These are phyloP conservation scores for Aspergillus sp. DNA, from an alignment of 2,329 filamentous ascomycete species.

Conservation along the genomic window DNA sequence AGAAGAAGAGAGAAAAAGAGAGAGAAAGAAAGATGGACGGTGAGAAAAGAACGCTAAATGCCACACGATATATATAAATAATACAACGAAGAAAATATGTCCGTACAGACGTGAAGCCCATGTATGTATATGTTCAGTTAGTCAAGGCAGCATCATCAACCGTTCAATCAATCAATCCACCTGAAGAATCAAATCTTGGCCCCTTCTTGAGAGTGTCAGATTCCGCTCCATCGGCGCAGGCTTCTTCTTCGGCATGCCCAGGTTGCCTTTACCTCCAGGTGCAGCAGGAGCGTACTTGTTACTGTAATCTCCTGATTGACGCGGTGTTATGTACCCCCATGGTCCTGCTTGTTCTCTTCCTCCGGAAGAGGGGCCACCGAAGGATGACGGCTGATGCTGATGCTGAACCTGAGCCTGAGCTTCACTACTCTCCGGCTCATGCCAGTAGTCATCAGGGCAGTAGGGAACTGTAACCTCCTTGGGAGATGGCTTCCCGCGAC, in stretches of 20 bases:
- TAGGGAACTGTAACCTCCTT: constrained; percentile 31
- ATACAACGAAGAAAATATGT: constrained; percentile 2
- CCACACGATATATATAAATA: neutral
- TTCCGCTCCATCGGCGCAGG: constrained; percentile 32
- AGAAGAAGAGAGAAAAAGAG: neutral
- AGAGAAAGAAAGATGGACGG: neutral
- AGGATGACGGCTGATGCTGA: neutral
- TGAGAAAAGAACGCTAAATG: constrained; percentile 8
- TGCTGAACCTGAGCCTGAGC: neutral
- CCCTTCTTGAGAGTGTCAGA: constrained; percentile 36
- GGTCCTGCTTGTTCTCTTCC: neutral
- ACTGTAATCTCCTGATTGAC: constrained; percentile 10
- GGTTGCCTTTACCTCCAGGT: neutral
- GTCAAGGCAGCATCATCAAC: neutral
- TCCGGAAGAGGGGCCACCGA: neutral
- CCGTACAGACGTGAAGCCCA: neutral
- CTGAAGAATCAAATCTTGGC: constrained; percentile 37
- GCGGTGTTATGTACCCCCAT: constrained; percentile 1
- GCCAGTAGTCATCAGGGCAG: constrained; percentile 37
- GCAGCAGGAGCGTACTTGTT: neutral
- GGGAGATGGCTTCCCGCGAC: constrained; percentile 33
- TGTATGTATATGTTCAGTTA: neutral
- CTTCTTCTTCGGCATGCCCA: constrained; percentile 28
- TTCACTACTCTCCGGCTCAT: constrained; percentile 21
- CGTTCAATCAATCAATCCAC: constrained; percentile 31